Conservation (phyloP, 306 rosid species). For the Casuarina equisetifolia region DNA sequence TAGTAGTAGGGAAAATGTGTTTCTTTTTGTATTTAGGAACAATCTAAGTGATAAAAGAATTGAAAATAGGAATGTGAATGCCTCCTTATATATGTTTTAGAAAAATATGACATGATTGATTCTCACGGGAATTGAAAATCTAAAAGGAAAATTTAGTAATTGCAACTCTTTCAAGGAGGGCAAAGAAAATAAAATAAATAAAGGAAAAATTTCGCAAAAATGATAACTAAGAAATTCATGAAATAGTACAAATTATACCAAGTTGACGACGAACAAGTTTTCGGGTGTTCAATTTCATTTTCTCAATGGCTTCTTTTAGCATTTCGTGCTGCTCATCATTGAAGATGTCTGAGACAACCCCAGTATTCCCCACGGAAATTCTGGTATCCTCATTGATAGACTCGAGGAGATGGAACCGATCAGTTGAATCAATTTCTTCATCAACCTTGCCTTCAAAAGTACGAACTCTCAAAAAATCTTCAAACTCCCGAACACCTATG, state of each 20-base stretch:
- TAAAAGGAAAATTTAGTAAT: background rate
- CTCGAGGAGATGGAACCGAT: slow-evolving; percentile 19
- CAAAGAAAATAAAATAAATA: too few species aligned
- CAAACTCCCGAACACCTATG: slow-evolving; percentile 88
- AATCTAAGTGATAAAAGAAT: background rate
- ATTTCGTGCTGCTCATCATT: slow-evolving; percentile 34
- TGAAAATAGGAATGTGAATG: background rate
- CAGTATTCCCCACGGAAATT: slow-evolving; percentile 42
- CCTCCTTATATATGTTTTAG: background rate
- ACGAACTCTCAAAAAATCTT: slow-evolving; percentile 46
- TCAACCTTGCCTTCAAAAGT: slow-evolving; percentile 24
- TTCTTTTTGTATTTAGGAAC: background rate
- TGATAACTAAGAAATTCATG: slow-evolving; percentile 6
- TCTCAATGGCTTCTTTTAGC: slow-evolving; percentile 71
- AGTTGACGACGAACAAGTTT: slow-evolving; percentile 92
- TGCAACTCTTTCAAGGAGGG: background rate
- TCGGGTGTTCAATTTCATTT: slow-evolving; percentile 74
- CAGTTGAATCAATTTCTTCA: slow-evolving; percentile 26
- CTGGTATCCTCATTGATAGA: slow-evolving; percentile 36
- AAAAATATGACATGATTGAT: background rate
- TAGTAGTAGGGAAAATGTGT: background rate
- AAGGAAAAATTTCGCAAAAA: background rate
- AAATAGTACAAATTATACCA: slow-evolving; percentile 12
- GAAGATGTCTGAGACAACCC: slow-evolving; percentile 42
- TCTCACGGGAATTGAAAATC: background rate